Evolutionary conservation across 2,329 filamentous ascomycete genomes (phyloP).

Genomic region (Paraconiothyrium sp.): DNA sequence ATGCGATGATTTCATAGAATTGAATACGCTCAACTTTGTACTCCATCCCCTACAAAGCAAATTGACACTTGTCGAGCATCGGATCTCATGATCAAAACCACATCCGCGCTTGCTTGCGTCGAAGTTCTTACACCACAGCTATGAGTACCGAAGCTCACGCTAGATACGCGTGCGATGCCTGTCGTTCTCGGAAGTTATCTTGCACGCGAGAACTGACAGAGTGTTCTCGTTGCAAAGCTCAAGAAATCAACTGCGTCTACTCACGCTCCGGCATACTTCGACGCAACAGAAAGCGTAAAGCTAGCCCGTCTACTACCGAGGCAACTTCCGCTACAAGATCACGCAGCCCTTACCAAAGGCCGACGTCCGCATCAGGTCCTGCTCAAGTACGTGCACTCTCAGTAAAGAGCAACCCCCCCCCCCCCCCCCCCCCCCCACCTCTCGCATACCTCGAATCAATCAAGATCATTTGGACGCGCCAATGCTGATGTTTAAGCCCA

Average conservation of each 20-base stretch:
- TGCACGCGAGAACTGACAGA: conserved; percentile 15
- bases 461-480: background rate
- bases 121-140: background rate
- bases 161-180: conserved; percentile 13
- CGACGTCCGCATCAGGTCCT: background rate
- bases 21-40: background rate
- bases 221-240: conserved; percentile 13
- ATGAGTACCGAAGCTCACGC: conserved; percentile 7
- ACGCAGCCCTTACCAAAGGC: background rate
- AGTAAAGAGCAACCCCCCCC: background rate
- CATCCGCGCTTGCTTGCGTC: background rate
- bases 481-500: background rate
- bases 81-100: background rate
- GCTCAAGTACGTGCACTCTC: background rate
- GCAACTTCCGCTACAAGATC: background rate
- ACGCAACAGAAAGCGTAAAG: conserved; percentile 15
- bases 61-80: background rate
- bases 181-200: conserved; percentile 16
- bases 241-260: conserved; percentile 12
- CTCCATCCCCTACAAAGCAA: background rate
- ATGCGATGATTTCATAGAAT: background rate
- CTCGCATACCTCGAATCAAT: background rate
- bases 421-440: too few relatives aligned
- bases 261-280: conserved; percentile 17
- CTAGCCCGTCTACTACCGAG: background rate